Percentiles rank a stretch among this genome's conserved stretches.
These are phyloP conservation scores for Samsoniella hepiali DNA, from an alignment of 2,329 filamentous ascomycete genomes.

Conservation along the genomic window DNA sequence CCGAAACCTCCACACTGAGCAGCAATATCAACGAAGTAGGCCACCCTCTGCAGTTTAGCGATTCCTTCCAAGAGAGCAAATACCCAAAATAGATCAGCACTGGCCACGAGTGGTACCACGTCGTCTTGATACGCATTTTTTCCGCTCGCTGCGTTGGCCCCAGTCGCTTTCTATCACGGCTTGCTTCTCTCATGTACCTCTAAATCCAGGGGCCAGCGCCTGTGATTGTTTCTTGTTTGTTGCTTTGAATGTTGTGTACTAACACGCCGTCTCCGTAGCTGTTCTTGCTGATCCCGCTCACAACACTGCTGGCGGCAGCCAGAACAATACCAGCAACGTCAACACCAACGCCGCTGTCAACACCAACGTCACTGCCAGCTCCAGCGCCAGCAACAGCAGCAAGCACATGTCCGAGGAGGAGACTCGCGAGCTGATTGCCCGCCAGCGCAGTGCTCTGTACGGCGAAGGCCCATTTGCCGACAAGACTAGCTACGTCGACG, in stretches of 20 bases:
- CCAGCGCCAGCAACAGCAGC: slow-evolving; percentile 38
- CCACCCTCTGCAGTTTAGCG: slow-evolving; percentile 72
- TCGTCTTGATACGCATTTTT: slow-evolving; percentile 22
- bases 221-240: slow-evolving; percentile 18
- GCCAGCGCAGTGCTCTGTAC: slow-evolving; percentile 92
- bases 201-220: background rate
- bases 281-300: slow-evolving; percentile 44
- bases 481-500: slow-evolving; percentile 64
- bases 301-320: slow-evolving; percentile 23
- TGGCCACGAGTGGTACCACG: slow-evolving; percentile 22
- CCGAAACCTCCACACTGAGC: slow-evolving; percentile 99
- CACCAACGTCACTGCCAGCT: slow-evolving; percentile 6
- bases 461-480: slow-evolving; percentile 71
- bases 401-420: slow-evolving; percentile 96
- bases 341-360: slow-evolving; percentile 12
- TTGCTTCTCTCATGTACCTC: slow-evolving; percentile 12
- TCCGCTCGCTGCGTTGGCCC: slow-evolving; percentile 18
- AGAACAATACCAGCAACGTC: slow-evolving; percentile 15
- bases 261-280: slow-evolving; percentile 45
- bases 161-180: slow-evolving; percentile 18
- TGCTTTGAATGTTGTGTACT: slow-evolving; percentile 32
- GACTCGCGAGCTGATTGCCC: slow-evolving; percentile 90
- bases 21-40: slow-evolving; percentile 99
- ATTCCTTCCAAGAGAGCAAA: slow-evolving; percentile 30
- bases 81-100: slow-evolving; percentile 36